These are phyloP conservation scores for Rhododendron molle DNA, from an alignment of 148 eudicot species.

Conservation along the genomic window DNA sequence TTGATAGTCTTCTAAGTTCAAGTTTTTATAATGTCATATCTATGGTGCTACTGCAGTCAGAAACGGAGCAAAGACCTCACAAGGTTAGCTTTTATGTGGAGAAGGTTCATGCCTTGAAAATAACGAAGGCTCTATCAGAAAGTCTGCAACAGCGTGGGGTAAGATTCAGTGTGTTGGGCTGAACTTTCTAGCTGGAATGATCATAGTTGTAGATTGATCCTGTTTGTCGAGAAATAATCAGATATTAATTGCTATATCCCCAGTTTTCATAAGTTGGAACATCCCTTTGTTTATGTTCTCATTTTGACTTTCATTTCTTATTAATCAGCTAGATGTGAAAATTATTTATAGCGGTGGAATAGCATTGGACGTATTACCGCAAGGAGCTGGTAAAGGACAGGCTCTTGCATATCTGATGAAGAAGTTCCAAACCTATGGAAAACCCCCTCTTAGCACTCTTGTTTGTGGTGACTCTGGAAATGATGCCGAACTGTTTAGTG, in stretches of 20 bases:
- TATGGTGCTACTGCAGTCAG: not conserved
- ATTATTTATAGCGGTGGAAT: not conserved
- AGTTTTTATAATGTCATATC: not conserved
- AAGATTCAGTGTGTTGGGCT: slow-evolving; percentile 8
- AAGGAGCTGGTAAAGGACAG: not conserved
- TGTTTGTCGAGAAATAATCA: not conserved
- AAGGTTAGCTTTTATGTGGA: not conserved
- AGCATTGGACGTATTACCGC: not conserved
- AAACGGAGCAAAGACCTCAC: not conserved
- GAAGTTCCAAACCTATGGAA: not conserved
- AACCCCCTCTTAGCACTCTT: not conserved
- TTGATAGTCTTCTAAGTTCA: not conserved
- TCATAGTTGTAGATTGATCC: not conserved
- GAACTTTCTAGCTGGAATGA: not conserved
- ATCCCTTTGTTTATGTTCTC: not conserved
- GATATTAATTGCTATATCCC: not conserved
- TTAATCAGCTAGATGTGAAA: not conserved
- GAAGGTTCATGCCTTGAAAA: not conserved
- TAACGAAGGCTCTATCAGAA: not conserved
- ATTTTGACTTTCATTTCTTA: not conserved
- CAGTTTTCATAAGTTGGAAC: not conserved
- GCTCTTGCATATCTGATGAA: not conserved
- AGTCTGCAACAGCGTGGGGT: slow-evolving; percentile 37
- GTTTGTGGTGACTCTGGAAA: slow-evolving; percentile 1
- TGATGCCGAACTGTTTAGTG: not conserved